phyloP scores from a whole-genome alignment of 2,329 filamentous ascomycete species.

The Fusarium buharicum region DNA sequence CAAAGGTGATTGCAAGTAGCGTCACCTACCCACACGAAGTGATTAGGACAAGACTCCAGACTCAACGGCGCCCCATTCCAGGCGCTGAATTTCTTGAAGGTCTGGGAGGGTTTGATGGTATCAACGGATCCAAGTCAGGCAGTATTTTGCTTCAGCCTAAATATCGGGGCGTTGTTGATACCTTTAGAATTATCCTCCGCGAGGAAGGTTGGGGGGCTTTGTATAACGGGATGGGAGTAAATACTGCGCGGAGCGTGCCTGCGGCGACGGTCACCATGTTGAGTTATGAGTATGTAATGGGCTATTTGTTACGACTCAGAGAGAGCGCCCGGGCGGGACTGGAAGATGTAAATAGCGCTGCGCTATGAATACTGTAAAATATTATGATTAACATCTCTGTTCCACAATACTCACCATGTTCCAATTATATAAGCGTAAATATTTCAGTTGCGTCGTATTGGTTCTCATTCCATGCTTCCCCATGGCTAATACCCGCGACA shows the following conservation, averaged over 20 bases:
- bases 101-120: constrained; percentile 52
- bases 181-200: constrained; percentile 81
- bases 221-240: constrained; percentile 96
- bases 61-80: constrained; percentile 78
- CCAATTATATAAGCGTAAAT: constrained; percentile 13
- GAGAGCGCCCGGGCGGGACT: not conserved
- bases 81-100: constrained; percentile 62
- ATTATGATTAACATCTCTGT: not conserved
- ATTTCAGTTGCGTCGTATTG: not conserved
- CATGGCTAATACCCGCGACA: constrained; percentile 28
- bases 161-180: constrained; percentile 83
- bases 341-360: not conserved
- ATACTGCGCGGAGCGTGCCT: constrained; percentile 93
- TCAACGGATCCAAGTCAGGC: constrained; percentile 27
- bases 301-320: constrained; percentile 38
- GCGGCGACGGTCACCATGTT: constrained; percentile 96
- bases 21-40: constrained; percentile 98
- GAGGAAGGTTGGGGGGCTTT: constrained; percentile 97
- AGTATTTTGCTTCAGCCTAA: constrained; percentile 51
- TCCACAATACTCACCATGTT: not conserved
- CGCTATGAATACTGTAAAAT: not conserved
- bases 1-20: constrained; percentile 91
- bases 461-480: constrained; percentile 14
- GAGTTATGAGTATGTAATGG: constrained; percentile 85
- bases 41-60: constrained; percentile 90